Conservation (phyloP, 768 basidiomycete species). For the Chalciporus piperatus region DNA sequence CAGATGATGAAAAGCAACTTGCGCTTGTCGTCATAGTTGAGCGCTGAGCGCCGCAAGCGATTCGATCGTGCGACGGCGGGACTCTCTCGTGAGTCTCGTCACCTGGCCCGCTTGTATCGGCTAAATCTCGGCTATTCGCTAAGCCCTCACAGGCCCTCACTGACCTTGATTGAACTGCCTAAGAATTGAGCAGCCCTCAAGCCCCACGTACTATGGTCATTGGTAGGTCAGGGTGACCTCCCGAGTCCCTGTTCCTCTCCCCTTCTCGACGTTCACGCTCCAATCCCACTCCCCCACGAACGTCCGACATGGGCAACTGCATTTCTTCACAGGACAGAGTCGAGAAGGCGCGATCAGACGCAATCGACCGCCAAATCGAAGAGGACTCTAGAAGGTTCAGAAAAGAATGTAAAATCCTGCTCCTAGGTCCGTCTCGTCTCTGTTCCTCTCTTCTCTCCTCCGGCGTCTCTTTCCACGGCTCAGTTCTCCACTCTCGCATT, state of each 20-base stretch:
- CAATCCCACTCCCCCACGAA: background rate
- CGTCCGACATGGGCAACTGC: constrained; percentile 62
- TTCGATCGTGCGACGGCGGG: constrained; percentile 85
- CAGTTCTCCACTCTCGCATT: background rate
- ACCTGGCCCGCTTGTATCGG: no score
- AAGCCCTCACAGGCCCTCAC: no score
- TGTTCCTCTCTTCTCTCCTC: background rate
- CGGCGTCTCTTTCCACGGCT: constrained; percentile 5
- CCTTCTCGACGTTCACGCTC: background rate
- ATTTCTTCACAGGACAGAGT: constrained; percentile 54
- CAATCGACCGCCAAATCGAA: constrained; percentile 81
- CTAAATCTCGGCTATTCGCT: no score
- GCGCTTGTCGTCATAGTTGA: constrained; percentile 94
- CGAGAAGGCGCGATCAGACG: constrained; percentile 61
- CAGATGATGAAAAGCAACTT: constrained; percentile 93
- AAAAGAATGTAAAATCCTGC: constrained; percentile 88
- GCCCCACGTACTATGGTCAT: no score
- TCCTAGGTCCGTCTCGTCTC: constrained; percentile 66
- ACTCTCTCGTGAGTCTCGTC: no score
- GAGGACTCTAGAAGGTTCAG: constrained; percentile 81
- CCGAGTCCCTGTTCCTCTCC: no score
- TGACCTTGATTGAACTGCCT: no score
- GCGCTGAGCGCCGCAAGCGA: constrained; percentile 83
- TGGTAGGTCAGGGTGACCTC: no score
- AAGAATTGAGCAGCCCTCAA: no score